These are phyloP conservation scores for Ottelia alismoides DNA, from an alignment of 106 monocot species.

Conservation along the genomic window DNA sequence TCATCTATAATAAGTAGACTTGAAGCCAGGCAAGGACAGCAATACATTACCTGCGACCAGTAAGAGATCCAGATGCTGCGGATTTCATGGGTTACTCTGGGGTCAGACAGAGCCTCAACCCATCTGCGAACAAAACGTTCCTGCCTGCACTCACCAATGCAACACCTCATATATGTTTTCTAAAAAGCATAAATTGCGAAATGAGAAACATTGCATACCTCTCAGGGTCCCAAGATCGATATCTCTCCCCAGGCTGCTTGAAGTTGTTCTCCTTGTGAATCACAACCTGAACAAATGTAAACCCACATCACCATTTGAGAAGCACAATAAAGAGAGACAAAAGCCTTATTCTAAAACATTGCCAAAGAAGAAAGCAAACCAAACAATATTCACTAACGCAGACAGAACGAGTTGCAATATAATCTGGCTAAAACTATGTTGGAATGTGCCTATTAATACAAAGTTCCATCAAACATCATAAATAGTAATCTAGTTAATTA, in stretches of 20 bases:
- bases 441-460: no score
- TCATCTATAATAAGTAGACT: neutral
- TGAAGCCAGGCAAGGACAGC: no score
- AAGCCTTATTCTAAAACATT: no score
- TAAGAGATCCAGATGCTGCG: conserved; percentile 67
- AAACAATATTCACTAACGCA: no score
- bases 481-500: no score
- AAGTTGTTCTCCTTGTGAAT: conserved; percentile 91
- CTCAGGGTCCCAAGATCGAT: conserved; percentile 68
- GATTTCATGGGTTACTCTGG: conserved; percentile 64
- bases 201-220: conserved; percentile 34
- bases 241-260: conserved; percentile 98
- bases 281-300: no score
- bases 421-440: no score
- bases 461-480: conserved; percentile 54
- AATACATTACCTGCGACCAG: conserved; percentile 67
- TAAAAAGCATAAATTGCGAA: neutral
- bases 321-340: no score
- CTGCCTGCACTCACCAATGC: conserved; percentile 27
- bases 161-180: neutral
- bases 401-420: no score
- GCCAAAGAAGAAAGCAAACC: no score
- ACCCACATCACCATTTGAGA: no score
- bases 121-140: conserved; percentile 54
- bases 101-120: conserved; percentile 52